Percentiles rank a stretch among this genome's conserved stretches.
Evolutionary conservation across 768 basidiomycete genomes (phyloP).

Genomic region (Hygrophoropsis aurantiaca): DNA sequence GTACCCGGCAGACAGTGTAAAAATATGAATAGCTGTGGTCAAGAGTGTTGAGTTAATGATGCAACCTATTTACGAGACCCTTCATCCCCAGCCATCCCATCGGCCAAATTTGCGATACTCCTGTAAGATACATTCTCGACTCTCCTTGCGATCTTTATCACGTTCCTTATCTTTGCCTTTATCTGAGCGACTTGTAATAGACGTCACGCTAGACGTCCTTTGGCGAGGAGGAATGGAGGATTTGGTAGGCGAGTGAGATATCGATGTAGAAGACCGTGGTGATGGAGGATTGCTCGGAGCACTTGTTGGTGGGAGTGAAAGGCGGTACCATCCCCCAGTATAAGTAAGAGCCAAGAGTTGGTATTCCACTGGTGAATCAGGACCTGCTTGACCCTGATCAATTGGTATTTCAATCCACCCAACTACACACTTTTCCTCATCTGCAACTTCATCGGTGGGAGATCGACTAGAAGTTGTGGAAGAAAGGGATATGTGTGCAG

Average conservation of each 20-base stretch:
- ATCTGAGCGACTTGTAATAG: slow-evolving; percentile 44
- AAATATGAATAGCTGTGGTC: too few species aligned
- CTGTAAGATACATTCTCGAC: slow-evolving; percentile 64
- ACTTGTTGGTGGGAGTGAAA: slow-evolving; percentile 55
- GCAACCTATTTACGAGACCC: not conserved
- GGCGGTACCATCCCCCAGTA: slow-evolving; percentile 89
- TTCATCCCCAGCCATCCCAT: slow-evolving; percentile 85
- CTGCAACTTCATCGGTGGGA: slow-evolving; percentile 58
- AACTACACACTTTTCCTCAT: slow-evolving; percentile 83
- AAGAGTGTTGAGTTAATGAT: too few species aligned
- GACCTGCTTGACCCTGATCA: slow-evolving; percentile 31
- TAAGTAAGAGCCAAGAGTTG: slow-evolving; percentile 87
- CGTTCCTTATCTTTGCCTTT: slow-evolving; percentile 59
- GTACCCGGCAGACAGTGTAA: too few species aligned
- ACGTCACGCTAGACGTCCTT: slow-evolving; percentile 57
- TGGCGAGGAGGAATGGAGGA: slow-evolving; percentile 38
- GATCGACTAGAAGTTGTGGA: slow-evolving; percentile 59
- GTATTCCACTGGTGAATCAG: slow-evolving; percentile 43
- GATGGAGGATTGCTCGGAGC: slow-evolving; percentile 15
- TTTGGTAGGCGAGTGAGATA: slow-evolving; percentile 45
- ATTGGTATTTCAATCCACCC: slow-evolving; percentile 72
- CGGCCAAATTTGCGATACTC: slow-evolving; percentile 83
- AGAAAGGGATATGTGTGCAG: slow-evolving; percentile 77
- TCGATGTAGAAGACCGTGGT: slow-evolving; percentile 9
- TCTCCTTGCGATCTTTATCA: slow-evolving; percentile 55